These are phyloP conservation scores for Cyberlindnera galapagoensis DNA, from an alignment of 805 yeast genomes.

Conservation along the genomic window DNA sequence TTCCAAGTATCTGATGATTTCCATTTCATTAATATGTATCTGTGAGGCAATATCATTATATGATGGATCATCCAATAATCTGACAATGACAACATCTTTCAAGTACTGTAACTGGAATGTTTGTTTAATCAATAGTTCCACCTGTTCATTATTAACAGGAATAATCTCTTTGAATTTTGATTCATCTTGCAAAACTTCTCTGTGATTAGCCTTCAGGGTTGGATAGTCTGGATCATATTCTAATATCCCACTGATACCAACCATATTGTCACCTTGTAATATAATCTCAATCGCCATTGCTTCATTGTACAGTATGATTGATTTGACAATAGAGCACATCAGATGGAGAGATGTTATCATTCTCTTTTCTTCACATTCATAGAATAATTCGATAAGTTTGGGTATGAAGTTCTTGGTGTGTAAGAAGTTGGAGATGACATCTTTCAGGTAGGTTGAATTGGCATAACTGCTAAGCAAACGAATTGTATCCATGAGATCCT, in stretches of 20 bases:
- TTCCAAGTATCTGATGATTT: conserved; percentile 53
- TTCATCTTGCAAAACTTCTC: conserved; percentile 54
- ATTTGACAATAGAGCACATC: conserved; percentile 68
- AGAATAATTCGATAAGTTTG: conserved; percentile 46
- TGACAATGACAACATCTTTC: conserved; percentile 79
- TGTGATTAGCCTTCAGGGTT: conserved; percentile 67
- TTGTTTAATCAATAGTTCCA: conserved; percentile 54
- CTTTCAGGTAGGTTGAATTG: conserved; percentile 56
- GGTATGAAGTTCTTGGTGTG: conserved; percentile 46
- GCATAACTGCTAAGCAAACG: conserved; percentile 48
- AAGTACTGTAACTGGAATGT: conserved; percentile 76
- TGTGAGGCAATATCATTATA: conserved; percentile 59
- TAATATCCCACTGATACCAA: conserved; percentile 67
- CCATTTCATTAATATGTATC: conserved; percentile 63
- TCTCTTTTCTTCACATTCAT: conserved; percentile 46
- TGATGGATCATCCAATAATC: conserved; percentile 76
- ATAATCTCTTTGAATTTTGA: conserved; percentile 65
- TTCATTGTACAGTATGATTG: conserved; percentile 68
- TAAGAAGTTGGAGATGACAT: conserved; percentile 51
- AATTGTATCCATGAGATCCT: conserved; percentile 45
- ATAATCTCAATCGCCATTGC: conserved; percentile 50
- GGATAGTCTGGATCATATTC: conserved; percentile 92
- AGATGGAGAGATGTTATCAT: conserved; percentile 52
- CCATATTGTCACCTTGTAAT: conserved; percentile 43
- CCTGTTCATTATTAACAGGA: conserved; percentile 46